Evolutionary conservation across 2,329 filamentous ascomycete species (phyloP).

Genomic region (Aureobasidium lini): DNA sequence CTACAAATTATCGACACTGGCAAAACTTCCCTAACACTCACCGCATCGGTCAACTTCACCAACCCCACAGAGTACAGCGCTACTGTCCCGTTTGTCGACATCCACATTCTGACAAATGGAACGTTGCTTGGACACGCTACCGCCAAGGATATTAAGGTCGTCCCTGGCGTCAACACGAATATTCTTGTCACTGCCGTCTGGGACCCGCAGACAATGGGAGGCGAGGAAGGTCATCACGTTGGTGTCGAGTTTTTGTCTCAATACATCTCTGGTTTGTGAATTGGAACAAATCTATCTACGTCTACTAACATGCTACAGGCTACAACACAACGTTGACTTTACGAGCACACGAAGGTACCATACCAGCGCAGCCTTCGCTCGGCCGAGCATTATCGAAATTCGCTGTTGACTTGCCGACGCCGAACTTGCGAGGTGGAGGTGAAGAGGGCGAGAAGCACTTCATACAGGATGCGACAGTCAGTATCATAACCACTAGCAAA

Average conservation of each 20-base stretch:
- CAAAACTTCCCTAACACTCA: constrained; percentile 60
- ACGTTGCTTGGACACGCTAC: constrained; percentile 69
- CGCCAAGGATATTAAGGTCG: constrained; percentile 55
- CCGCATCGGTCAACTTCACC: constrained; percentile 70
- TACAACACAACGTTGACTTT: constrained; percentile 75
- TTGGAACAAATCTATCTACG: too few species aligned
- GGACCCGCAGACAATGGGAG: constrained; percentile 60
- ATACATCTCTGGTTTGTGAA: constrained; percentile 63
- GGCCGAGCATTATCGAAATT: constrained; percentile 66
- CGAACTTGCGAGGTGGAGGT: constrained; percentile 47
- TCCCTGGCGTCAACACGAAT: constrained; percentile 63
- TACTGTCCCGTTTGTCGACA: constrained; percentile 68
- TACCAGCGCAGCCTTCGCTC: constrained; percentile 66
- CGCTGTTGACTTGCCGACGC: constrained; percentile 63
- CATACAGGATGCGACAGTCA: constrained; percentile 68
- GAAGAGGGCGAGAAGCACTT: constrained; percentile 53
- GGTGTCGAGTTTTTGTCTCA: constrained; percentile 71
- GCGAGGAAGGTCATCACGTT: constrained; percentile 51
- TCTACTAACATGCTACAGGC: constrained; percentile 35
- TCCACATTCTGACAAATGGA: constrained; percentile 67
- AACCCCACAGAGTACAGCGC: constrained; percentile 88
- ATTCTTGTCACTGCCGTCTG: constrained; percentile 63
- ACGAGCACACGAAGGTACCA: constrained; percentile 60
- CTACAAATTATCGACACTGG: constrained; percentile 68
- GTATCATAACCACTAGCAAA: background rate